Base-by-base conservation (phyloP, 352 stramenopile genomes). In the Pythium vanterpoolii region DNA sequence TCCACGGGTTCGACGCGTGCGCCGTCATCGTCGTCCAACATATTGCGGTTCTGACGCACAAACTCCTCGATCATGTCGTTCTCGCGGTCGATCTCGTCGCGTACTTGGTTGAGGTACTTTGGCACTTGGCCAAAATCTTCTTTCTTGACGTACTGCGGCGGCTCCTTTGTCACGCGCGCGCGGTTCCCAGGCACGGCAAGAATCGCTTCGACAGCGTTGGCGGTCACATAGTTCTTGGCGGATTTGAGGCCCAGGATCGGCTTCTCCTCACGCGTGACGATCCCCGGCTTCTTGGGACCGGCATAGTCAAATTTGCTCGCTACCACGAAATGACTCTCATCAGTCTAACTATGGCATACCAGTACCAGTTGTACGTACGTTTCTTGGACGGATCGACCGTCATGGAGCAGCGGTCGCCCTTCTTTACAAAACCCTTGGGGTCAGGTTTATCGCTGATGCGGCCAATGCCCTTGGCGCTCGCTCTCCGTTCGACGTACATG, bases 51-150 rank as follows among this genome's bases (percentile, higher is more conserved):
- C 64, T 96, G 83, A 27, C 80, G 71, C 26, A 98, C 84, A 65
- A 97, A 96, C 56, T 84, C 77, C 46, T 97, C 87, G 64, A 98
- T 96, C 71, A 98, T 82, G 9, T 90, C 76, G 70, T 98, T 97
- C 70, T 98, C 94, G 47, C 89, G 73, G 28, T 90, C 74, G 56
- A 98, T 97, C 62, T 97, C 87, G 59, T 93, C 87, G 66, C 98
- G 97, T 21, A 98, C 88, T 56, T 96, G 83, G 57, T 66, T 72
- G 47, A 98, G 71, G 68, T 98, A 98, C 38, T 83, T 77, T 11
- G 94, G 94, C 27, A 98, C 81, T 48, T 97, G 86, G 48, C 91
- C 94, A 64, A 95, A 98, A 60, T 98, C 92, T 55, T 97, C 86
- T 56, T 97, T 97, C 46, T 85, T 76, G 46, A 83, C 56, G 63